Conservation (phyloP, 2,329 filamentous ascomycete species). For the Tothia fuscella region DNA sequence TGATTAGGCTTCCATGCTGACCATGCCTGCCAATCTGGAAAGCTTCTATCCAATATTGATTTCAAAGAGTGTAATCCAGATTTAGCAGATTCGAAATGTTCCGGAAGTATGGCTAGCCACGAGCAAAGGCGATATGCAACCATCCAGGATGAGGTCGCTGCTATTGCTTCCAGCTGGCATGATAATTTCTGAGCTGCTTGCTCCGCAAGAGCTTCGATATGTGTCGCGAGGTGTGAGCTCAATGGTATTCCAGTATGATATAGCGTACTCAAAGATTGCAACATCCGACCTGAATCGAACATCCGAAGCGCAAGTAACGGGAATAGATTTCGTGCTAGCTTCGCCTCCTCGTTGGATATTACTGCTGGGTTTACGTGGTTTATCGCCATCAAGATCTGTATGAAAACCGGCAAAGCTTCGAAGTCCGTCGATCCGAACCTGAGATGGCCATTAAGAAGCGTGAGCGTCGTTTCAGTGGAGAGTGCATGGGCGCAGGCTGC, state of each 20-base stretch:
- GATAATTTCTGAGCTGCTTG: constrained; percentile 17
- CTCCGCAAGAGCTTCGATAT: constrained; percentile 16
- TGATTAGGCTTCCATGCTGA: constrained; percentile 20
- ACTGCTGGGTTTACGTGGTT: constrained; percentile 17
- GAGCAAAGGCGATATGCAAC: constrained; percentile 17
- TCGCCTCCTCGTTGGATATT: constrained; percentile 19
- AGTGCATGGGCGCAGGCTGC: constrained; percentile 22
- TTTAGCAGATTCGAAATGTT: constrained; percentile 10
- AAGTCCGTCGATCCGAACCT: constrained; percentile 19
- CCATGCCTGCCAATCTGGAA: constrained; percentile 21
- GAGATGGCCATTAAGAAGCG: constrained; percentile 17
- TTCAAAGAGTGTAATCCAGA: no score
- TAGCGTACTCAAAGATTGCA: constrained; percentile 13
- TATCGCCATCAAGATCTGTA: constrained; percentile 21
- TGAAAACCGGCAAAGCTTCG: constrained; percentile 18
- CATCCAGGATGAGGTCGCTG: constrained; percentile 18
- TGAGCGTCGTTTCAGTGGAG: constrained; percentile 16
- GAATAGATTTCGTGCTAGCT: constrained; percentile 15
- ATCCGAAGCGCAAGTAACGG: constrained; percentile 18
- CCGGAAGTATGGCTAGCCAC: constrained; percentile 9
- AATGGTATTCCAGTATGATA: constrained; percentile 12
- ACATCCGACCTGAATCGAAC: constrained; percentile 16
- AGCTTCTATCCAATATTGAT: constrained; percentile 19
- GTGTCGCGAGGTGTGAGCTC: constrained; percentile 12
- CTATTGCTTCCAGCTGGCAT: constrained; percentile 18